A percentile compares a stretch with the other conserved stretches of the same genome.
phyloP scores from a whole-genome alignment of 768 basidiomycete genomes.

The Naematelia encephala region DNA sequence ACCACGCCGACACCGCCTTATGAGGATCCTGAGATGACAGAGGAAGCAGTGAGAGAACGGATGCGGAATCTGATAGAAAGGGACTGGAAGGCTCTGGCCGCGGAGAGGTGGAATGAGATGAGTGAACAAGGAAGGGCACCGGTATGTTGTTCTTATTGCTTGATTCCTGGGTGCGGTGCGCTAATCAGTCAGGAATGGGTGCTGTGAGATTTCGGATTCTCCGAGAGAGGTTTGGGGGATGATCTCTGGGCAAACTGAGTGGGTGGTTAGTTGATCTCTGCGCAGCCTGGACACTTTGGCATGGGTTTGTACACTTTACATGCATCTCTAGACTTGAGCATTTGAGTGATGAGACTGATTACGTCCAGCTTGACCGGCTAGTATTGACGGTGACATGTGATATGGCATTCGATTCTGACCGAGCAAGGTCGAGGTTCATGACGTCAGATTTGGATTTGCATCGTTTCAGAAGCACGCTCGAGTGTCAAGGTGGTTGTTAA shows the following conservation, averaged over 20 bases:
- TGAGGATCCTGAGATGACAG: slow-evolving; percentile 9
- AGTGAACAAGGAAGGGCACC: not conserved
- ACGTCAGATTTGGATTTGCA: too few species aligned
- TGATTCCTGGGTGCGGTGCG: not conserved
- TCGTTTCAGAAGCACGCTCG: too few species aligned
- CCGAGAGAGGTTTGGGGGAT: too few species aligned
- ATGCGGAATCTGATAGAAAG: slow-evolving; percentile 6
- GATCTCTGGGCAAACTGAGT: too few species aligned
- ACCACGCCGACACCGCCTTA: slow-evolving; percentile 5
- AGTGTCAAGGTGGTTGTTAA: too few species aligned
- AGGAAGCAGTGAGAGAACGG: slow-evolving; percentile 3
- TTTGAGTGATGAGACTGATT: too few species aligned
- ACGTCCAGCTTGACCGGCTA: too few species aligned
- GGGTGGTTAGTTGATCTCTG: not conserved
- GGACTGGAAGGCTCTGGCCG: slow-evolving; percentile 12
- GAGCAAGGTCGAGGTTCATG: too few species aligned
- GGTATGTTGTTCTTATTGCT: not conserved
- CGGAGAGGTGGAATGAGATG: not conserved
- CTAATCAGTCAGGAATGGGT: not conserved
- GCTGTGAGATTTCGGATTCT: too few species aligned
- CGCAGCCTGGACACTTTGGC: not conserved
- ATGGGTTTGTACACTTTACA: not conserved
- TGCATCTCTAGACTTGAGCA: not conserved
- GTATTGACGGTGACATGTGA: too few species aligned
- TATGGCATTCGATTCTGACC: too few species aligned